Base-by-base conservation (phyloP, 1,284 basidiomycete genomes). In the Ustilago vetiveriae region DNA sequence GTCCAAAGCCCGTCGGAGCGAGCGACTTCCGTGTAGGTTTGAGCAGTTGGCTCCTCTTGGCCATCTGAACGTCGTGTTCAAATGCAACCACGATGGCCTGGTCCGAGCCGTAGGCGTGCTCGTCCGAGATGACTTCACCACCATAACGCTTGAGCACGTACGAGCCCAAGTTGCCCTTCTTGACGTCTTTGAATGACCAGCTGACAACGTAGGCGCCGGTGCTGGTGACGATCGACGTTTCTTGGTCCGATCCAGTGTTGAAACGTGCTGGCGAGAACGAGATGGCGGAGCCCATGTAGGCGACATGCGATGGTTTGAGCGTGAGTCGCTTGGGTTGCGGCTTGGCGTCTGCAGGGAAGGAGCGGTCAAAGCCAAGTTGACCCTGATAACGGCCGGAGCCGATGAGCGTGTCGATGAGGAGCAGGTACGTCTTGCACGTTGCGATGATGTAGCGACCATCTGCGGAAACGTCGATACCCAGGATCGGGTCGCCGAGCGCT, bases 191-290 rank as follows among this genome's bases (percentile, higher is more conserved):
- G 83, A 98, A 95, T 86, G 98, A 94, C 94, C 80, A 82, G 71
- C 72, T 75, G 51, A 97, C 87, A 67, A 98, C 91, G 79, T 90
- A 98, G 73, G 90, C 89, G n/a, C 95, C 96, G 0, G 91, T 95
- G 9, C 92, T 93, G 0, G 96, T 98, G 51, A 98, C 90, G 70
- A 98, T 98, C 6, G 92, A 92, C 80, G 92, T 95, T 85, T 98
- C 95, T 49, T 90, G 88, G 26, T 72, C 72, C 7, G 65, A 86
- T 16, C 91, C 92, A 63, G 90, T 89, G 82, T 98, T 97, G 85
- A 98, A 98, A 72, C 94, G 89, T 3, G 95, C 96, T 27, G 94
- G 93, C 0, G 93, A 92, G 83, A 98, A 97, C 11, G 87, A 88
- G 55, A 98, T 88, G 39, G 89, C 88, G 70, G 90, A 87, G 58